Conservation (phyloP, 2,329 filamentous ascomycete species). For the Venturia nashicola region DNA sequence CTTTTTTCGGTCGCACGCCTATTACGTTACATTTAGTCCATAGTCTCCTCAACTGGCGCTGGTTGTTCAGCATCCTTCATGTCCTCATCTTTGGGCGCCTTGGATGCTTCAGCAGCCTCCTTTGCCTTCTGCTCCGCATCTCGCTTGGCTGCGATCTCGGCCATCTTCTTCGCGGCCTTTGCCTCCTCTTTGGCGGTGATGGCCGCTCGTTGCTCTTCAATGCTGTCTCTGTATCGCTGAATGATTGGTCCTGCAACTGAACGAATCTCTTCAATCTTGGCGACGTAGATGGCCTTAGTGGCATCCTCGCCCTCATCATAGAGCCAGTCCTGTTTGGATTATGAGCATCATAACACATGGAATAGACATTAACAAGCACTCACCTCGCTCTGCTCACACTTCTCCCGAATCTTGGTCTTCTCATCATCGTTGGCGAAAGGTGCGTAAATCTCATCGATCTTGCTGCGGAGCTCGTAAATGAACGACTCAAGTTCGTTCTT, state of each 20-base stretch:
- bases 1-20: not conserved
- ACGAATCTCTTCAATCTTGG: slow-evolving; percentile 94
- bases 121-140: slow-evolving; percentile 59
- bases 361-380: slow-evolving; percentile 23
- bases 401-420: slow-evolving; percentile 73
- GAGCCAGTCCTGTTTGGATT: slow-evolving; percentile 68
- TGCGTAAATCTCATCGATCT: slow-evolving; percentile 83
- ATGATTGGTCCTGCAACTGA: slow-evolving; percentile 81
- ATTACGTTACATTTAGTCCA: not conserved
- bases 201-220: slow-evolving; percentile 73
- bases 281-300: slow-evolving; percentile 82
- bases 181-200: slow-evolving; percentile 55
- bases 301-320: slow-evolving; percentile 95
- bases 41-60: slow-evolving; percentile 12
- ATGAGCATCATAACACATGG: not conserved
- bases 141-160: slow-evolving; percentile 61
- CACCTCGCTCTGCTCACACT: slow-evolving; percentile 80
- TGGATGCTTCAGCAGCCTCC: slow-evolving; percentile 34
- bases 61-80: slow-evolving; percentile 46
- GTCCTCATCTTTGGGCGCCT: slow-evolving; percentile 34
- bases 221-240: slow-evolving; percentile 90
- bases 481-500: slow-evolving; percentile 99
- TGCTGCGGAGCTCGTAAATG: slow-evolving; percentile 94
- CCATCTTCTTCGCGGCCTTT: slow-evolving; percentile 47
- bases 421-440: slow-evolving; percentile 86